These are phyloP conservation scores for Chalciporus sp. DNA, from an alignment of 1,284 basidiomycete species.

Conservation along the genomic window DNA sequence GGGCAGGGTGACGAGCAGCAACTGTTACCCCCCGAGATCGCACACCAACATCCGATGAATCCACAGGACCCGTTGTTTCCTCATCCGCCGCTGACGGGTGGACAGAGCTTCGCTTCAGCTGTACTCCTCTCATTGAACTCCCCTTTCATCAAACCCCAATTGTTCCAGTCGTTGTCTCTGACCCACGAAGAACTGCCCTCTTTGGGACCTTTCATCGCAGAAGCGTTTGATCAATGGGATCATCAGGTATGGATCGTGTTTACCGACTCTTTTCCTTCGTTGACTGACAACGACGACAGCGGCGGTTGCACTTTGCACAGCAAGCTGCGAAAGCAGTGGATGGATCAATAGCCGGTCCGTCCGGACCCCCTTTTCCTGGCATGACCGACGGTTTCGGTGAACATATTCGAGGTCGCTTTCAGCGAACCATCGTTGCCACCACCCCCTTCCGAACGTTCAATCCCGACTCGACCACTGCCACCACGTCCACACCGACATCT, in stretches of 20 bases:
- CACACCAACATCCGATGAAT: constrained; percentile 34
- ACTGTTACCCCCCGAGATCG: constrained; percentile 55
- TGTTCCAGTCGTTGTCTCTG: constrained; percentile 70
- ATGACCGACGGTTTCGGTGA: constrained; percentile 34
- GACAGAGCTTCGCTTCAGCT: constrained; percentile 74
- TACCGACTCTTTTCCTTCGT: not conserved
- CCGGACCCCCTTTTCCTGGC: constrained; percentile 38
- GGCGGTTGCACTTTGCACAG: constrained; percentile 65
- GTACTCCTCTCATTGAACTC: constrained; percentile 72
- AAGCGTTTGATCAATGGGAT: constrained; percentile 83
- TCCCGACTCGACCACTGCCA: constrained; percentile 29
- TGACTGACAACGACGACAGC: constrained; percentile 40
- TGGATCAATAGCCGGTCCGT: constrained; percentile 39
- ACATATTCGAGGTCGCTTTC: constrained; percentile 64
- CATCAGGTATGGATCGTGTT: constrained; percentile 52
- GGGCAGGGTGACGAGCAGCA: constrained; percentile 60
- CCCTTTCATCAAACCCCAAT: constrained; percentile 70
- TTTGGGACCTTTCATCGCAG: constrained; percentile 75
- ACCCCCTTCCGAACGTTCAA: constrained; percentile 59
- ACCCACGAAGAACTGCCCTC: constrained; percentile 76
- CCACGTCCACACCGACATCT: constrained; percentile 39
- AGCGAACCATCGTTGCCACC: constrained; percentile 62
- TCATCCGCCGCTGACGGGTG: constrained; percentile 45
- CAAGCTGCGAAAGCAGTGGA: constrained; percentile 41
- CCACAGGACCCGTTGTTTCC: constrained; percentile 50